These are phyloP conservation scores for Fusarium oligoseptatum DNA, from an alignment of 2,329 filamentous ascomycete species.

Conservation along the genomic window DNA sequence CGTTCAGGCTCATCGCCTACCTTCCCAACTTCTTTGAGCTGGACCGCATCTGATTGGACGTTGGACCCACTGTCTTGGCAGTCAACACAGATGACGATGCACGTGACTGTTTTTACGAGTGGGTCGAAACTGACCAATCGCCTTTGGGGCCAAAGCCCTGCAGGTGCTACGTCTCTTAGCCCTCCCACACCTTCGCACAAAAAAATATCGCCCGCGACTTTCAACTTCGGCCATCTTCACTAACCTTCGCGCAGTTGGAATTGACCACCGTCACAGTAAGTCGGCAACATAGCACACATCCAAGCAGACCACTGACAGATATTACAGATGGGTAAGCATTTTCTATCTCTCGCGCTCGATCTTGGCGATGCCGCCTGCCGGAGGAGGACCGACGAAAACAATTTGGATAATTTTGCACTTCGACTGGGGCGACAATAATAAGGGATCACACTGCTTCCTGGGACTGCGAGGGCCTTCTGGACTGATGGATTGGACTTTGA, in stretches of 20 bases:
- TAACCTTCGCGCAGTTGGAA: slow-evolving; percentile 58
- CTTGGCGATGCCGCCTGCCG: slow-evolving; percentile 43
- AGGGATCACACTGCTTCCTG: slow-evolving; percentile 9
- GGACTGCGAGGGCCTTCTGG: not conserved
- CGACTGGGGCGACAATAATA: slow-evolving; percentile 4
- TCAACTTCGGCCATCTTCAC: slow-evolving; percentile 57
- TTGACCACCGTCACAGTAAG: slow-evolving; percentile 65
- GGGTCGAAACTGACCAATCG: slow-evolving; percentile 50
- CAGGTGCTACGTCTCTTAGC: slow-evolving; percentile 50
- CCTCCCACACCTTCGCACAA: slow-evolving; percentile 59
- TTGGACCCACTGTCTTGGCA: slow-evolving; percentile 9
- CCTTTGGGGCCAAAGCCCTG: slow-evolving; percentile 54
- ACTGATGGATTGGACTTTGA: not conserved
- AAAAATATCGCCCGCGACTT: slow-evolving; percentile 56
- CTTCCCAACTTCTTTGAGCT: slow-evolving; percentile 31
- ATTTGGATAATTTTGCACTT: slow-evolving; percentile 37
- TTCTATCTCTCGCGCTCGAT: slow-evolving; percentile 42
- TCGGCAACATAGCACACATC: slow-evolving; percentile 51
- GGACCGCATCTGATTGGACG: slow-evolving; percentile 42
- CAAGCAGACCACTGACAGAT: slow-evolving; percentile 54
- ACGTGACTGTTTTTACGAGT: slow-evolving; percentile 39
- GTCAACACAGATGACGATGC: slow-evolving; percentile 8
- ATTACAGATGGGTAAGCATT: slow-evolving; percentile 72
- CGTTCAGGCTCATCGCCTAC: slow-evolving; percentile 31
- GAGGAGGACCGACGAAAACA: slow-evolving; percentile 35